Percentiles rank a stretch among this genome's conserved stretches.
Evolutionary conservation across 805 yeast species (phyloP).

Genomic region (Yamadazyma philogaea): DNA sequence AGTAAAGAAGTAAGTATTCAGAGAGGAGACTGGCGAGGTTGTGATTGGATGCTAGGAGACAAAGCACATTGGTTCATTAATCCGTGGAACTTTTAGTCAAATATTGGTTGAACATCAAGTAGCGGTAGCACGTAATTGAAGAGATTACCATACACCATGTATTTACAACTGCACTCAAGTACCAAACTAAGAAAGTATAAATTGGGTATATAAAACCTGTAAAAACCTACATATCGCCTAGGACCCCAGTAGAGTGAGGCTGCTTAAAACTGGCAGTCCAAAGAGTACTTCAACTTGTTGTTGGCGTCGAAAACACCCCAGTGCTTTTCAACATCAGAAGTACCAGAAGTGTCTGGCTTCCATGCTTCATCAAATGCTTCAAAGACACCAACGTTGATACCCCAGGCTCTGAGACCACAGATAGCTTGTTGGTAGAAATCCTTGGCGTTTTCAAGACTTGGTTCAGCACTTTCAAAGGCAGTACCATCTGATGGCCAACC

Average conservation of each 20-base stretch:
- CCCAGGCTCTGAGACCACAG: slow-evolving; percentile 95
- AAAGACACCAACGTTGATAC: slow-evolving; percentile 85
- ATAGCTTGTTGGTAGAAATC: slow-evolving; percentile 83
- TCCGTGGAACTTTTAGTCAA: too few species aligned
- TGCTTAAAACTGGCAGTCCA: slow-evolving; percentile 31
- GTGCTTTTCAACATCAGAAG: slow-evolving; percentile 82
- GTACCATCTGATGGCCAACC: slow-evolving; percentile 96
- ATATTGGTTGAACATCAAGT: too few species aligned
- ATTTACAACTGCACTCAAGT: not conserved
- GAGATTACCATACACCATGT: not conserved
- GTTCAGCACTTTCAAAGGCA: slow-evolving; percentile 60
- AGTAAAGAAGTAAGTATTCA: too few species aligned
- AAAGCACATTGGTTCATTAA: too few species aligned
- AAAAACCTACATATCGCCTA: slow-evolving; percentile 3
- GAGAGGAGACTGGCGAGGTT: too few species aligned
- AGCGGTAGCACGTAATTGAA: too few species aligned
- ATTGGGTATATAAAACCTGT: slow-evolving; percentile 9
- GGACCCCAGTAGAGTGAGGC: not conserved
- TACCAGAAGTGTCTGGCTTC: slow-evolving; percentile 90
- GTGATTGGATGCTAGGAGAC: too few species aligned
- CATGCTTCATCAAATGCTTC: slow-evolving; percentile 96
- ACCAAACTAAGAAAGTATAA: slow-evolving; percentile 2
- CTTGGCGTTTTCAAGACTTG: slow-evolving; percentile 71
- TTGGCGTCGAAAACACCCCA: slow-evolving; percentile 85
- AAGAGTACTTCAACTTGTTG: slow-evolving; percentile 37